Conservation (phyloP, 768 basidiomycete genomes). For the Nidularia pulvinata region DNA sequence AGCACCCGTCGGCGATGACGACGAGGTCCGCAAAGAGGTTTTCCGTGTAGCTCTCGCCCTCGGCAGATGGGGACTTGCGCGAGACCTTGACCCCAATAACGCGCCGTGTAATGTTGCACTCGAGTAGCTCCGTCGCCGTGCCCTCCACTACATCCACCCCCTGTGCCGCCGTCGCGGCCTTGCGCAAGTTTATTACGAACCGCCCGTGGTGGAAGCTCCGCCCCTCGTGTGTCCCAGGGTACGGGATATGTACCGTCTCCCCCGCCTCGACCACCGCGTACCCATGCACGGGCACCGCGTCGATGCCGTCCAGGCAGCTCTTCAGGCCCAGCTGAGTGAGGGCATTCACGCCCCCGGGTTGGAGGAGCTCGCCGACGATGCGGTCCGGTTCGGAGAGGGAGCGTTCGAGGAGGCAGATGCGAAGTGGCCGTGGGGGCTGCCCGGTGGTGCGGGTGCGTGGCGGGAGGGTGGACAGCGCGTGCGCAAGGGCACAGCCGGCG, state of each 20-base stretch:
- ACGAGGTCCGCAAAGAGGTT: slow-evolving; percentile 75
- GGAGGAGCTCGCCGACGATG: slow-evolving; percentile 96
- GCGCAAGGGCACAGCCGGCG: slow-evolving; percentile 86
- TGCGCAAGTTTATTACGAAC: slow-evolving; percentile 81
- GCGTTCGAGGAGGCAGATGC: slow-evolving; percentile 86
- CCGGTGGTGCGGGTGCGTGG: slow-evolving; percentile 34
- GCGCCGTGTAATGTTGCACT: slow-evolving; percentile 42
- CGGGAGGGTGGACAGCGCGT: slow-evolving; percentile 69
- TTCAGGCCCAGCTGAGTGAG: slow-evolving; percentile 79
- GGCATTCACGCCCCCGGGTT: slow-evolving; percentile 87
- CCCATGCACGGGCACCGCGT: slow-evolving; percentile 79
- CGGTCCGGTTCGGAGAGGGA: slow-evolving; percentile 93
- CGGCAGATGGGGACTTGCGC: slow-evolving; percentile 26
- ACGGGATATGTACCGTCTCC: slow-evolving; percentile 84
- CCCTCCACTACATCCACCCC: slow-evolving; percentile 86
- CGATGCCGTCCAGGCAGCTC: slow-evolving; percentile 81
- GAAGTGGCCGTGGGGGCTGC: slow-evolving; percentile 53
- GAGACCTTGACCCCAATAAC: slow-evolving; percentile 72
- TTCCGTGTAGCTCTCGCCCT: slow-evolving; percentile 37
- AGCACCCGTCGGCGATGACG: slow-evolving; percentile 92
- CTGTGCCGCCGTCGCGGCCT: slow-evolving; percentile 53
- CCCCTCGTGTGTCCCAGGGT: slow-evolving; percentile 73
- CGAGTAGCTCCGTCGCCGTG: slow-evolving; percentile 76
- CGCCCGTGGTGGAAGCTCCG: slow-evolving; percentile 93
- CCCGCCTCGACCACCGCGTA: slow-evolving; percentile 79